Evolutionary conservation across 495 filamentous ascomycete species (phyloP).

Genomic region (Podospora fimiseda): DNA sequence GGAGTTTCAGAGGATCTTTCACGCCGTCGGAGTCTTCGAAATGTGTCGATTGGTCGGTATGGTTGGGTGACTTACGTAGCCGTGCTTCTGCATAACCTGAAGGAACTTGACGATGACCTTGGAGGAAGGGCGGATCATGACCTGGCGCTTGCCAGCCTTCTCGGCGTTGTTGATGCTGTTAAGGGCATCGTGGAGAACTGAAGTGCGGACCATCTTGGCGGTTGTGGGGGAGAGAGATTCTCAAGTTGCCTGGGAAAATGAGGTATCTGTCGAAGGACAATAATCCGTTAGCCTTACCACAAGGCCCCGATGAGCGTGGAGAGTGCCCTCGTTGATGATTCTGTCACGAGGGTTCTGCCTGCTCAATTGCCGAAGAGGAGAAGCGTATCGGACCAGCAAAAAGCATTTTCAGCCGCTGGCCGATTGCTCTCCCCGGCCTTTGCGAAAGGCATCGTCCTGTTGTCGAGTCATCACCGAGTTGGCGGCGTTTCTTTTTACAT

Average conservation of each 20-base stretch:
- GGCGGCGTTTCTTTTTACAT: constrained; percentile 27
- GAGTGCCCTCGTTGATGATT: constrained; percentile 66
- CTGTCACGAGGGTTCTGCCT: constrained; percentile 76
- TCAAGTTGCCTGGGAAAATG: constrained; percentile 65
- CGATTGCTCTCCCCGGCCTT: constrained; percentile 49
- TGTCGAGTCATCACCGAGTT: constrained; percentile 27
- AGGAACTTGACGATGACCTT: constrained; percentile 99
- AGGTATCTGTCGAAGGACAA: constrained; percentile 60
- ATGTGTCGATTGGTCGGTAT: constrained; percentile 21
- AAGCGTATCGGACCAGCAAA: constrained; percentile 55
- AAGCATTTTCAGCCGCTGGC: constrained; percentile 14
- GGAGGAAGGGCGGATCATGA: constrained; percentile 89
- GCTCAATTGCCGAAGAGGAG: constrained; percentile 69
- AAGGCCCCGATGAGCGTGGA: constrained; percentile 71
- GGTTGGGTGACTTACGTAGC: constrained; percentile 51
- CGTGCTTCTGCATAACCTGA: constrained; percentile 96
- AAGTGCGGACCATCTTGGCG: constrained; percentile 96
- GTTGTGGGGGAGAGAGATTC: constrained; percentile 53
- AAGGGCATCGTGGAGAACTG: constrained; percentile 97
- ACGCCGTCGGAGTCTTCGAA: constrained; percentile 28
- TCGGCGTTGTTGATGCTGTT: constrained; percentile 99
- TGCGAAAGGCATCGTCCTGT: constrained; percentile 37
- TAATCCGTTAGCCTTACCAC: constrained; percentile 65
- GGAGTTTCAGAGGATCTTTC: constrained; percentile 19
- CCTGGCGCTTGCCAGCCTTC: constrained; percentile 97